Conservation (phyloP, 176 grass and related monocot species). For the Tillandsia fasciculata region DNA sequence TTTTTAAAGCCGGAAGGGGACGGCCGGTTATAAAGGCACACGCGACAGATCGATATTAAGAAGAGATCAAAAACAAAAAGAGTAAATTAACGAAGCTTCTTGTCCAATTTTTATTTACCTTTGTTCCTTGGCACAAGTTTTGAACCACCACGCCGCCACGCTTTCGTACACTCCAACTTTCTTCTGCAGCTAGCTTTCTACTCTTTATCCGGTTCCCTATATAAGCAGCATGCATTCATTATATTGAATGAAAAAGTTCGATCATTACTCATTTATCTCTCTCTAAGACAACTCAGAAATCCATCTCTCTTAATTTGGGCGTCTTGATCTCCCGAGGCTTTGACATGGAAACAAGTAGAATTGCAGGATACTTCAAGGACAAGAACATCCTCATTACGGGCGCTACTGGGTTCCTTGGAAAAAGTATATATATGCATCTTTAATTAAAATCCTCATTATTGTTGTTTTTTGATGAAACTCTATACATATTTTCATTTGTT, state of each 20-base stretch:
- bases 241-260: neutral
- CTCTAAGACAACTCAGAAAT: neutral
- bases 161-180: neutral
- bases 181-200: neutral
- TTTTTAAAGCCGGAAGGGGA: no score
- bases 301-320: neutral
- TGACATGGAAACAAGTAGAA: slow-evolving; percentile 40
- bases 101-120: neutral
- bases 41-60: no score
- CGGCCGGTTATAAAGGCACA: no score
- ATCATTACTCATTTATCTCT: neutral
- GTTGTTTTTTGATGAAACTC: no score
- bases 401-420: slow-evolving; percentile 78
- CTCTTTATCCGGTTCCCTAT: neutral
- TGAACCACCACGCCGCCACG: neutral
- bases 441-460: neutral
- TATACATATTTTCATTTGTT: no score
- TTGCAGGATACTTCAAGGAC: slow-evolving; percentile 56
- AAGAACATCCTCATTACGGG: slow-evolving; percentile 79
- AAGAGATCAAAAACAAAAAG: no score
- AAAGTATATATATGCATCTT: slow-evolving; percentile 35
- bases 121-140: neutral
- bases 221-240: neutral
- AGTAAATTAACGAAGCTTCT: no score
- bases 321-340: neutral